phyloP scores from a whole-genome alignment of 371 early-diverging fungal species.

The Circinella umbellata region DNA sequence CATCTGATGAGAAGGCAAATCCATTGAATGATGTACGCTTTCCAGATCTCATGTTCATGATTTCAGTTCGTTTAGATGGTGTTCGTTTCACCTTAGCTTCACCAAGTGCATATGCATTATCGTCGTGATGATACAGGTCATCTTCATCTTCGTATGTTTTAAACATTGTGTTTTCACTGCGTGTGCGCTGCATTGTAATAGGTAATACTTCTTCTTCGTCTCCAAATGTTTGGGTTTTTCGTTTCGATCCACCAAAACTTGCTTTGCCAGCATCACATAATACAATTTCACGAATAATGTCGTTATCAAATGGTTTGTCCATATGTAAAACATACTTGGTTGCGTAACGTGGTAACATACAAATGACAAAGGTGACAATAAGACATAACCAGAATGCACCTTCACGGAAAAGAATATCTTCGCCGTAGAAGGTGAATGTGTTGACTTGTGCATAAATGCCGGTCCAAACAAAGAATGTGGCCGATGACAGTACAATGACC shows the following conservation, averaged over 20 bases:
- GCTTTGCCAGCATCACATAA: constrained; percentile 24
- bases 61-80: constrained; percentile 39
- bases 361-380: constrained; percentile 53
- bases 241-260: neutral
- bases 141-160: constrained; percentile 10
- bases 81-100: constrained; percentile 28
- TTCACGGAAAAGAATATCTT: constrained; percentile 56
- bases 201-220: constrained; percentile 38
- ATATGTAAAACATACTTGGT: constrained; percentile 56
- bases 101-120: constrained; percentile 22
- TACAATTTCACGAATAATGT: constrained; percentile 64
- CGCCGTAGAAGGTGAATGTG: constrained; percentile 50
- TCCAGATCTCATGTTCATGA: constrained; percentile 55
- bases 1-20: constrained; percentile 55
- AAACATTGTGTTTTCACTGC: constrained; percentile 26
- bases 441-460: constrained; percentile 51
- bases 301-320: constrained; percentile 65
- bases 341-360: constrained; percentile 57
- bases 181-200: constrained; percentile 37
- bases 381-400: constrained; percentile 62
- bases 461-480: constrained; percentile 57
- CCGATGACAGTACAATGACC: constrained; percentile 64
- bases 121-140: constrained; percentile 20
- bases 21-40: constrained; percentile 51
- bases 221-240: constrained; percentile 12